Base-by-base conservation (phyloP, 345 rosid genomes). In the Noccaea bulbosa region DNA sequence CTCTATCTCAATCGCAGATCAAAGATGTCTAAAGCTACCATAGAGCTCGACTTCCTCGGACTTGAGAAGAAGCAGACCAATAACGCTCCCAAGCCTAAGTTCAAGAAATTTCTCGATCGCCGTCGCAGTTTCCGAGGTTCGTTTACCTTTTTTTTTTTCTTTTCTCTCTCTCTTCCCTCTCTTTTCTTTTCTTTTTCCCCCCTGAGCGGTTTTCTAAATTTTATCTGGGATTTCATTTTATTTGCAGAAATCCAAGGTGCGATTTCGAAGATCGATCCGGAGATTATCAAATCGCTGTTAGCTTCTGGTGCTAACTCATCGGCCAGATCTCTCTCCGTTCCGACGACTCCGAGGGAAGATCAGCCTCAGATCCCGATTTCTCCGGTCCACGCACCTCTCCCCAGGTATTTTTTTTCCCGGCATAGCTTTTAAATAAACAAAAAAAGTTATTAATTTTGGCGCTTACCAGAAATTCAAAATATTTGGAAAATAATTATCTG, bases 201-300 rank as follows among this genome's bases (percentile, higher is more conserved):
- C 40, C 1, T 22, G 3, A 17, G 51, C 10, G 8, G 60, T 12
- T 5, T 12, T 49, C 6, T 33, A 17, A 47, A 43, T 9, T n/a
- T 10, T n/a, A n/a, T n/a, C n/a, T n/a, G n/a, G n/a, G n/a, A n/a
- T n/a, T n/a, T n/a, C n/a, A 43, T 9, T n/a, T 10, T 64, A 15
- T 6, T 24, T 34, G 46, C 77, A 92, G 98, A 82, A 7, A 81
- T 88, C 45, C 98, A 92, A 76, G 73, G 89, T 7, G 91, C 91
- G 59, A 90, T 93, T 67, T 91, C 98, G 14, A 91, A 83, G 84
- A 86, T 93, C 5, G 81, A 91, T 71, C 97, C 97, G 0, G 86
- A 84, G 78, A 78, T 93, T 33, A 79, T 93, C 30, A 87, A 79
- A 73, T 86, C 93, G 5, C 85, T 93, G 66, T 82, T 93, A 72